Evolutionary conservation across 2,329 filamentous ascomycete species (phyloP), one percentile per base, ranked within the genome.

Genomic region (Fusarium liriodendri): DNA sequence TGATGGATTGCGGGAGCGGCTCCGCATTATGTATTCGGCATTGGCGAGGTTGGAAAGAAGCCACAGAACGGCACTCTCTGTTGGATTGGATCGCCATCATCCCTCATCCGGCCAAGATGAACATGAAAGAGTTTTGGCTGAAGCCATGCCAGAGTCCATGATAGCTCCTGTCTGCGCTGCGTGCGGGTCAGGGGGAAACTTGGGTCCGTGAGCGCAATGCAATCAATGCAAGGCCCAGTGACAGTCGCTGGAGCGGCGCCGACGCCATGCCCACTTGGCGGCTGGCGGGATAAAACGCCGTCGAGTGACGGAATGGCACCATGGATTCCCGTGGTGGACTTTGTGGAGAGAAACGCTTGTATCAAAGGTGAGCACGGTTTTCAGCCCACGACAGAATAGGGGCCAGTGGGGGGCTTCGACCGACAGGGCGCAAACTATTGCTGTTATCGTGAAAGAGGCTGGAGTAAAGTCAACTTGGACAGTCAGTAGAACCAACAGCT

Each of bases 201-300:
- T 57, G 45, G 62, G 55, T 38, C 27, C 14, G 33, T 25, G 47
- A 52, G 57, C 58, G 45, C 50, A 61, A 60, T 59, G 57, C 58
- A 52, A 54, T 54, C 27, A 59, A 63, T 33, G 40, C 52, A 61
- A 54, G 47, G 27, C 57, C 50, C 64, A 62, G 65, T 58, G 54
- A 62, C 55, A 54, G 62, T 61, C 37, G 38, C 22, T 37, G 72
- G 64, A 63, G 37, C 68, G 71, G 69, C 50, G 76, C 47, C 62
- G 32, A 22, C 70, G 70, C 72, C 47, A 67, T 65, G 70, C 67
- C 71, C 75, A 75, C 75, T 70, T 75, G 67, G 73, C 62, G 64
- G 66, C 66, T 57, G 58, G 68, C 65, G 64, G 64, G 61, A 72
- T 72, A 52, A 74, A 74, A 69, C 73, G 69, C 72, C 72, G 70